phyloP scores from a whole-genome alignment of 2,329 filamentous ascomycete species.

The Aspergillus chevalieri region DNA sequence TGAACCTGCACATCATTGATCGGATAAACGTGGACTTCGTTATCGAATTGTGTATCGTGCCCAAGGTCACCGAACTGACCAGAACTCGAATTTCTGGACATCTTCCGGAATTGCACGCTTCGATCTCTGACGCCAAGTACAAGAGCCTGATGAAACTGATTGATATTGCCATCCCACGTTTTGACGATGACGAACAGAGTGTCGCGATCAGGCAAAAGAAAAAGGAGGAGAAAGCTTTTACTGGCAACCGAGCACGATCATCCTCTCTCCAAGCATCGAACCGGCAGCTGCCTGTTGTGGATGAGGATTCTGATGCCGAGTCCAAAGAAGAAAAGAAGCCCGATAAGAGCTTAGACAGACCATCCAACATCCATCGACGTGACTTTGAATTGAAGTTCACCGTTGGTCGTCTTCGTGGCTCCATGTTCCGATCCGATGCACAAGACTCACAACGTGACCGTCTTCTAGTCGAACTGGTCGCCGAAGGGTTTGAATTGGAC shows the following conservation, averaged over 20 bases:
- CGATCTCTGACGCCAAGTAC: constrained; percentile 91
- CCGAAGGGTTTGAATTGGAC: constrained; percentile 78
- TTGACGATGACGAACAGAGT: constrained; percentile 49
- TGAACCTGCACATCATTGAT: constrained; percentile 83
- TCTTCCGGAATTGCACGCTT: constrained; percentile 83
- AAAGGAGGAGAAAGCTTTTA: constrained; percentile 22
- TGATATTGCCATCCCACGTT: constrained; percentile 86
- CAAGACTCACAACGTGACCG: constrained; percentile 69
- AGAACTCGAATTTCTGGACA: constrained; percentile 88
- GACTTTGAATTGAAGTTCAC: constrained; percentile 97
- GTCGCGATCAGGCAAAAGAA: constrained; percentile 28
- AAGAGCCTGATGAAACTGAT: constrained; percentile 95
- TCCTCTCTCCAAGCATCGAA: constrained; percentile 68
- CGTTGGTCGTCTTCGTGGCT: constrained; percentile 88
- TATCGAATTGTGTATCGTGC: constrained; percentile 94
- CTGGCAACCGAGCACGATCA: constrained; percentile 49
- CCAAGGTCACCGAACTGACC: constrained; percentile 86
- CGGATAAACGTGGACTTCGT: constrained; percentile 96
- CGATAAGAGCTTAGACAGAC: constrained; percentile 35
- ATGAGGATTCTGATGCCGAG: constrained; percentile 57
- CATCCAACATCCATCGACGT: constrained; percentile 72
- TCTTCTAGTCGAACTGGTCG: constrained; percentile 82
- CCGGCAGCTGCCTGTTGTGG: constrained; percentile 70
- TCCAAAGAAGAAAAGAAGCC: constrained; percentile 56
- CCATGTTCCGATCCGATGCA: constrained; percentile 79